Evolutionary conservation across 1,139 yeast species (phyloP).

Genomic region (Lodderomyces jiufengensis): DNA sequence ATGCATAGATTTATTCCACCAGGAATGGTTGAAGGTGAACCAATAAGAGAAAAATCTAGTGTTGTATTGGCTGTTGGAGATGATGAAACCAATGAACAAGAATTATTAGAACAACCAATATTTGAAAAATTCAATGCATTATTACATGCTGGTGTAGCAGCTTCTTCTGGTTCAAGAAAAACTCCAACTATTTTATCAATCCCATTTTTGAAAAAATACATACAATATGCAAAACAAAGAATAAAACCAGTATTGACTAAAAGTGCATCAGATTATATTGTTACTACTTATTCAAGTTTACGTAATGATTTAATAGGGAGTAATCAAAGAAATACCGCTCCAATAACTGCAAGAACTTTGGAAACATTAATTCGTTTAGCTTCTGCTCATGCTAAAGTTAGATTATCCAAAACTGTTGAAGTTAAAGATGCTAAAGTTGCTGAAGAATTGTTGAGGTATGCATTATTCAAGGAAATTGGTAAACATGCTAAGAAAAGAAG

Average conservation of each 20-base stretch:
- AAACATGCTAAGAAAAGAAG: conserved; percentile 32
- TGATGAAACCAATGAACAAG: conserved; percentile 47
- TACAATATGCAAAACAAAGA: conserved; percentile 92
- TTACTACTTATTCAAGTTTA: conserved; percentile 71
- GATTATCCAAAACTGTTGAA: conserved; percentile 73
- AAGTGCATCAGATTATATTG: conserved; percentile 79
- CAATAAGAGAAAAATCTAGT: conserved; percentile 72
- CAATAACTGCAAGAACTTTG: conserved; percentile 96
- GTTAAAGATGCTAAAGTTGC: conserved; percentile 83
- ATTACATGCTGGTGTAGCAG: conserved; percentile 74
- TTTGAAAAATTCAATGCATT: conserved; percentile 82
- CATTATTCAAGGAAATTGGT: conserved; percentile 75
- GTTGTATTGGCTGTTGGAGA: conserved; percentile 81
- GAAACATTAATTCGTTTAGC: conserved; percentile 94
- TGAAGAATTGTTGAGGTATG: conserved; percentile 77
- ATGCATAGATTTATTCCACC: conserved; percentile 90
- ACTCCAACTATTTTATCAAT: conserved; percentile 70
- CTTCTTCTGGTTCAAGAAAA: conserved; percentile 30
- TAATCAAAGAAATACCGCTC: conserved; percentile 81
- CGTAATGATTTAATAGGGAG: conserved; percentile 76
- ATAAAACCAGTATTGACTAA: conserved; percentile 76
- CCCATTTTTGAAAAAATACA: conserved; percentile 84
- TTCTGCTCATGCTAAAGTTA: conserved; percentile 94
- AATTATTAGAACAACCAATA: conserved; percentile 53
- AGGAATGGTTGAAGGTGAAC: conserved; percentile 91